Conservation (phyloP, 2,329 filamentous ascomycete species). For the Paradendryphiella salina region DNA sequence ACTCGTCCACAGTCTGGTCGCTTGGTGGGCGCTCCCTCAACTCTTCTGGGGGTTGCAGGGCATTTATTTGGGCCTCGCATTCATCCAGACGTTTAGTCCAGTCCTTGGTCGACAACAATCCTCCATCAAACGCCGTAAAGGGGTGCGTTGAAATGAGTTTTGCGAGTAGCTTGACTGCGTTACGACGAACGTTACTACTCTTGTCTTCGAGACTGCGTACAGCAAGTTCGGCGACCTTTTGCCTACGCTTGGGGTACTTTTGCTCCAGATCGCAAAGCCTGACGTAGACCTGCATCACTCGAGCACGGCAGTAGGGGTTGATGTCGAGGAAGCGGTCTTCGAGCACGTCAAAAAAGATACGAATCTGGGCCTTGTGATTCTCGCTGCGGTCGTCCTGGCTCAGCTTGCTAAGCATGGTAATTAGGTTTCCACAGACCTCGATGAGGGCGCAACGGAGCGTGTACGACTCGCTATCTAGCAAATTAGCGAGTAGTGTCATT, state of each 20-base stretch:
- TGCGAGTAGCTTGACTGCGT: constrained; percentile 89
- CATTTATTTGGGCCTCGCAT: constrained; percentile 79
- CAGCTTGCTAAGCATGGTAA: constrained; percentile 85
- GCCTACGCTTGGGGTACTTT: constrained; percentile 90
- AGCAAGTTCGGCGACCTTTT: constrained; percentile 84
- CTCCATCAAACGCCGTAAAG: constrained; percentile 68
- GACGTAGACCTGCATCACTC: constrained; percentile 89
- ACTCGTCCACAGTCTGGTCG: constrained; percentile 73
- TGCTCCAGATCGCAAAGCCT: constrained; percentile 86
- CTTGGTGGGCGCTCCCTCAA: constrained; percentile 67
- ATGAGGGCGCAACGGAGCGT: constrained; percentile 91
- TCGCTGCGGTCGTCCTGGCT: constrained; percentile 78
- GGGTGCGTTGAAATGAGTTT: constrained; percentile 92
- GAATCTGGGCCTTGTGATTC: constrained; percentile 91
- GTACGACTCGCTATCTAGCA: constrained; percentile 96
- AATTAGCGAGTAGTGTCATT: constrained; percentile 91
- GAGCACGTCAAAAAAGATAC: constrained; percentile 94
- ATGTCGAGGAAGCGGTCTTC: constrained; percentile 95
- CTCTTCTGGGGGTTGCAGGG: constrained; percentile 77
- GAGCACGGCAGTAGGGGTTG: constrained; percentile 92
- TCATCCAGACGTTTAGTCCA: constrained; percentile 82
- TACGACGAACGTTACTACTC: constrained; percentile 94
- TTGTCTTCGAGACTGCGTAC: constrained; percentile 92
- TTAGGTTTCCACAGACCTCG: constrained; percentile 95
- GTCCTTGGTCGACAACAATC: constrained; percentile 76